Conservation (phyloP, 2,329 filamentous ascomycete species). For the Ascochyta lentis region DNA sequence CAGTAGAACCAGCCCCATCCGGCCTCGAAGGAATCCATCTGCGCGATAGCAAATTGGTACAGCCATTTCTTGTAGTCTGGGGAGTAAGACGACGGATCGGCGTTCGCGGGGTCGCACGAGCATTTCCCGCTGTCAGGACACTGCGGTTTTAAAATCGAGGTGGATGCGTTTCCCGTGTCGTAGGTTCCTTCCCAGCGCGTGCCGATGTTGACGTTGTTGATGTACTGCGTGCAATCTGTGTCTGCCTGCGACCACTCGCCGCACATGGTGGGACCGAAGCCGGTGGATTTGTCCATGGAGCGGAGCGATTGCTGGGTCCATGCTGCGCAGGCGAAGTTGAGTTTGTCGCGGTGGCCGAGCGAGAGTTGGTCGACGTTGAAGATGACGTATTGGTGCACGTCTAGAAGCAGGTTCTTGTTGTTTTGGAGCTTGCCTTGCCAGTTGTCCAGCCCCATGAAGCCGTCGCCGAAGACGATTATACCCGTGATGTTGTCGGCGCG, state of each 20-base stretch:
- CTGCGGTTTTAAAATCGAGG: conserved; percentile 70
- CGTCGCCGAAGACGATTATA: conserved; percentile 87
- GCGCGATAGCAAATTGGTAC: conserved; percentile 88
- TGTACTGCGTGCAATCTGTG: conserved; percentile 85
- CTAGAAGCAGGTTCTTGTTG: conserved; percentile 79
- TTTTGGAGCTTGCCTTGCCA: conserved; percentile 85
- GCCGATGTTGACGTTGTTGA: conserved; percentile 89
- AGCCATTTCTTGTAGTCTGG: conserved; percentile 83
- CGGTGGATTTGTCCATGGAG: conserved; percentile 74
- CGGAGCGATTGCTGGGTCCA: conserved; percentile 82
- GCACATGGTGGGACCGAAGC: conserved; percentile 92
- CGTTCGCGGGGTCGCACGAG: conserved; percentile 78
- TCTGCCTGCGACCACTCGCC: conserved; percentile 98
- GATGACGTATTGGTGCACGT: conserved; percentile 98
- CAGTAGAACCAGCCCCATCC: conserved; percentile 99
- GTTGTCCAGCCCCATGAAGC: conserved; percentile 87
- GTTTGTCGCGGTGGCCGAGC: conserved; percentile 80
- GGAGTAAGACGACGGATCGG: conserved; percentile 71
- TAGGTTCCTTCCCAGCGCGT: conserved; percentile 92
- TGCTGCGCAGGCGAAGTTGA: conserved; percentile 83
- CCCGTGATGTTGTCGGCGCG: conserved; percentile 76
- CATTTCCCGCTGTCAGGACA: conserved; percentile 75
- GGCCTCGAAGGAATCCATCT: conserved; percentile 93
- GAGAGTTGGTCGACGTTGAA: conserved; percentile 91
- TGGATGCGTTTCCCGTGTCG: conserved; percentile 67